These are phyloP conservation scores for Penicillium occitanis DNA, from an alignment of 2,329 filamentous ascomycete species.

Conservation along the genomic window DNA sequence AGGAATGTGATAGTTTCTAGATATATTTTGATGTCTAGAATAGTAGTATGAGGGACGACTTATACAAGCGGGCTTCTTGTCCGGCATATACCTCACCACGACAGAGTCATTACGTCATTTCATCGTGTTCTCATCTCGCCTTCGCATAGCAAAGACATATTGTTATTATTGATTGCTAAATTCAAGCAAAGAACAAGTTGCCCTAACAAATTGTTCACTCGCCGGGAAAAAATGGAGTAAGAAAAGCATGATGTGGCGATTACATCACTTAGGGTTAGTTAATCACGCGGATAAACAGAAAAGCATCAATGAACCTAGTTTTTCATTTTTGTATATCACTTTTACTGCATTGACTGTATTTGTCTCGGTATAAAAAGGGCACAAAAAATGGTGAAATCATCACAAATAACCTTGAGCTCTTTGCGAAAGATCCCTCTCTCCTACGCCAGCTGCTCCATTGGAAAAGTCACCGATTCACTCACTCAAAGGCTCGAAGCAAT, in stretches of 20 bases:
- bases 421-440: slow-evolving; percentile 36
- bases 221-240: neutral
- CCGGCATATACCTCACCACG: neutral
- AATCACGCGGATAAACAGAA: neutral
- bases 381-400: slow-evolving; percentile 7
- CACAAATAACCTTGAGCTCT: slow-evolving; percentile 21
- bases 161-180: neutral
- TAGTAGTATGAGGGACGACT: neutral
- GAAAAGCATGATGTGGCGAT: slow-evolving; percentile 8
- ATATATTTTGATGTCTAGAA: neutral
- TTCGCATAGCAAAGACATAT: neutral
- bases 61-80: neutral
- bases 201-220: neutral
- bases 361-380: too few species aligned
- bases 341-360: neutral
- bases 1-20: neutral
- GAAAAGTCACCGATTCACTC: slow-evolving; percentile 36
- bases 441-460: slow-evolving; percentile 48
- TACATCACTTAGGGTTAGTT: slow-evolving; percentile 9
- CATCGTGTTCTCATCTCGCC: too few species aligned
- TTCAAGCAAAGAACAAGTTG: neutral
- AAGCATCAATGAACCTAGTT: neutral
- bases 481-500: slow-evolving; percentile 43
- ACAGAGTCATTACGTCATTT: slow-evolving; percentile 3
- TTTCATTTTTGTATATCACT: neutral